Conservation (phyloP, 768 basidiomycete genomes). For the Amanita rubescens region DNA sequence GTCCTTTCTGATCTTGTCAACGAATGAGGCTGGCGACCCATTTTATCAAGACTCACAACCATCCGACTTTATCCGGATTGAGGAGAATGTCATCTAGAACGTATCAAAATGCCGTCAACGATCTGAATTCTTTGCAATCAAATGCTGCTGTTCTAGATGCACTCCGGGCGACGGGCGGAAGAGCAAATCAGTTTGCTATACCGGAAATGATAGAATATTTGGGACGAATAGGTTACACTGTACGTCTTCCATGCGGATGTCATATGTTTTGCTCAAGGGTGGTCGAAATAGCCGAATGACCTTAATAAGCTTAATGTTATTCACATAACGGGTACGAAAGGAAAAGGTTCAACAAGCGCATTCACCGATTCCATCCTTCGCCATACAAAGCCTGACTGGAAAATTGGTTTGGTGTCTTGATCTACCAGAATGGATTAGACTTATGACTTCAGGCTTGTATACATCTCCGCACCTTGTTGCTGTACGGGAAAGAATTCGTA, state of each 20-base stretch:
- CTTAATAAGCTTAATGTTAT: constrained; percentile 87
- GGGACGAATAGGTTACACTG: constrained; percentile 76
- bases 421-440: background rate
- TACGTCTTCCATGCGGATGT: constrained; percentile 26
- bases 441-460: constrained; percentile 62
- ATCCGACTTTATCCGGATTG: background rate
- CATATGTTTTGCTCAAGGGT: constrained; percentile 10
- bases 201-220: constrained; percentile 91
- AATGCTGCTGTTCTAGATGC: constrained; percentile 93
- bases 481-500: constrained; percentile 90
- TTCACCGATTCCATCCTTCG: constrained; percentile 85
- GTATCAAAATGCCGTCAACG: constrained; percentile 67
- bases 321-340: constrained; percentile 97
- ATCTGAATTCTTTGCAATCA: constrained; percentile 77
- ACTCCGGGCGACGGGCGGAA: constrained; percentile 64
- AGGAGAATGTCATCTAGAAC: constrained; percentile 53
- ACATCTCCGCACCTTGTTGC: constrained; percentile 96
- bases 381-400: constrained; percentile 65
- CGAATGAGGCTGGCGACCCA: constrained; percentile 9
- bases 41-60: constrained; percentile 12
- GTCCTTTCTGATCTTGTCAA: background rate
- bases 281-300: constrained; percentile 54
- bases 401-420: constrained; percentile 50
- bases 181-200: constrained; percentile 56
- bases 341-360: constrained; percentile 95